These are phyloP conservation scores for Helminthosporium solani DNA, from an alignment of 2,329 filamentous ascomycete genomes.

Conservation along the genomic window DNA sequence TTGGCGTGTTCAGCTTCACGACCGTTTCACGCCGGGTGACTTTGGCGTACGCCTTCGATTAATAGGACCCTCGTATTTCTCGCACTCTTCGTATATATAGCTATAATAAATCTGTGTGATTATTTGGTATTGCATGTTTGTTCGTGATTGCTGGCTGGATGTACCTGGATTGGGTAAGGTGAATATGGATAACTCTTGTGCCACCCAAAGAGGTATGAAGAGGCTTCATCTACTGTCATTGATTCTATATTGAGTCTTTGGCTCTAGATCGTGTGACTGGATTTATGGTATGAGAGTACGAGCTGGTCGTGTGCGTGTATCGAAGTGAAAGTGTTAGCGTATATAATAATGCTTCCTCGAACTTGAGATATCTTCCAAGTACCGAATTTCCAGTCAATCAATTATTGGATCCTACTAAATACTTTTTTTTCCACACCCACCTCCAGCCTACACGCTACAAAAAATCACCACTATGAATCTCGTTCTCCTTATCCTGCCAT, in stretches of 20 bases:
- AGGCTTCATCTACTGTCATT: too few species aligned
- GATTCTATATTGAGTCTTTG: background rate
- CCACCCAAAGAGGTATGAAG: too few species aligned
- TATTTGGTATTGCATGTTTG: too few species aligned
- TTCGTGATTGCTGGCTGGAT: too few species aligned
- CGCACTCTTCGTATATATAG: background rate
- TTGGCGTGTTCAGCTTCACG: background rate
- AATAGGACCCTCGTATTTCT: background rate
- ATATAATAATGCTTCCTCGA: background rate
- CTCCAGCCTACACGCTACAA: background rate
- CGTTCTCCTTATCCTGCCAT: background rate
- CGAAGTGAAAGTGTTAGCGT: background rate
- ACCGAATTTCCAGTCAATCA: background rate
- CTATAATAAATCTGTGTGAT: background rate
- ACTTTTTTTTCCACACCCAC: background rate
- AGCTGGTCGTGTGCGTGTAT: background rate
- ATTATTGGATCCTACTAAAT: too few species aligned
- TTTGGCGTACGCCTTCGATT: background rate
- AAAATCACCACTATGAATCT: background rate
- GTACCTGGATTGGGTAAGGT: too few species aligned
- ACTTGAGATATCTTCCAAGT: background rate
- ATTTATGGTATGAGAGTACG: background rate
- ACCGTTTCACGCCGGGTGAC: background rate
- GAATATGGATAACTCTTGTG: too few species aligned
- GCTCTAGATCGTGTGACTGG: background rate